phyloP scores from a whole-genome alignment of 331 rosid genomes.

The Erythrophleum ivorense region DNA sequence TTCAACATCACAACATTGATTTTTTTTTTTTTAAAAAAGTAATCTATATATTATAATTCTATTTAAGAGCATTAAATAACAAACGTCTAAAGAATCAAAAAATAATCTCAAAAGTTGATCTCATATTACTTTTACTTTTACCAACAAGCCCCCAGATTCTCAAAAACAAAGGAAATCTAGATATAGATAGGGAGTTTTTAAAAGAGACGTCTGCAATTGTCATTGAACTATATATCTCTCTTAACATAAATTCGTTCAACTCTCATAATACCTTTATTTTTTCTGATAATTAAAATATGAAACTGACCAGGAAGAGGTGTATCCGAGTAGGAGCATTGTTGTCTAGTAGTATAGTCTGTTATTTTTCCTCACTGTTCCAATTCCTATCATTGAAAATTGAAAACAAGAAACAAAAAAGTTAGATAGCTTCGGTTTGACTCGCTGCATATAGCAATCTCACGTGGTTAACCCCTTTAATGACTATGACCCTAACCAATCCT shows the following conservation, averaged over 20 bases:
- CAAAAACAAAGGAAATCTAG: neutral
- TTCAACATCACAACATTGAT: no score
- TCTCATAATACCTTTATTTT: neutral
- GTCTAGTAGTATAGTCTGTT: neutral
- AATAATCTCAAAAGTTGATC: neutral
- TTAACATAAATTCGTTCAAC: neutral
- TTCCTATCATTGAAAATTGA: constrained; percentile 36
- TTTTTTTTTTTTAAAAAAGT: no score
- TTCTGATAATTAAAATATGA: neutral
- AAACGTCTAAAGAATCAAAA: neutral
- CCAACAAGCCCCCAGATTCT: neutral
- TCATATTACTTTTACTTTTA: neutral
- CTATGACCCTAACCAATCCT: constrained; percentile 17
- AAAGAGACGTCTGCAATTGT: neutral
- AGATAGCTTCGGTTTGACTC: constrained; percentile 41
- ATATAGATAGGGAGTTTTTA: neutral
- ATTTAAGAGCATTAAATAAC: no score
- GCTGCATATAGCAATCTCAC: neutral
- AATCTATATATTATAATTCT: no score
- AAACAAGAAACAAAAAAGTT: constrained; percentile 42
- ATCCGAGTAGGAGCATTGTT: neutral
- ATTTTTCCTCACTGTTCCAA: constrained; percentile 5
- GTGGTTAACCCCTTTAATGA: neutral
- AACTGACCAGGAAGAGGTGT: neutral
- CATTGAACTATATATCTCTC: neutral